phyloP scores from a whole-genome alignment of 306 rosid genomes.

The Leucaena leucocephala region DNA sequence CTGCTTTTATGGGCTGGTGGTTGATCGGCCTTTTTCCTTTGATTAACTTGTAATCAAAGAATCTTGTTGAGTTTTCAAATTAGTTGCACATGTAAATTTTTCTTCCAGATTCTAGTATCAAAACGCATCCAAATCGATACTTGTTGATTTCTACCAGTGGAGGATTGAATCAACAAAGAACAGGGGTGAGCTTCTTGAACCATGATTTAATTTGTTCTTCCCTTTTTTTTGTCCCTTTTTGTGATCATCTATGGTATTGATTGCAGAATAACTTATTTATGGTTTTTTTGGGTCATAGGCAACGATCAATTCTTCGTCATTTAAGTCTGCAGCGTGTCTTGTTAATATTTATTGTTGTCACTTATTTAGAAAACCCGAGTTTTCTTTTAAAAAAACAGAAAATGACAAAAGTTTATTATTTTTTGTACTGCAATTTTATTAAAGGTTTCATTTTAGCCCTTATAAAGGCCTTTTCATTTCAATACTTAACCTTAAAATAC shows the following conservation, averaged over 20 bases:
- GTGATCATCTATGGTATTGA: too few relatives aligned
- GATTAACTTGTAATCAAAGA: not conserved
- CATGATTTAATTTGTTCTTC: not conserved
- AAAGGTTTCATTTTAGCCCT: too few relatives aligned
- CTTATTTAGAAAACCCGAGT: too few relatives aligned
- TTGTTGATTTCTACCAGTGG: conserved; percentile 86
- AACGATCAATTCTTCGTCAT: not conserved
- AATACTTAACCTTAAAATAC: too few relatives aligned
- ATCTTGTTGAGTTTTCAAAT: conserved; percentile 14
- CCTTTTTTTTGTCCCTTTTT: not conserved
- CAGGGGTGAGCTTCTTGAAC: conserved; percentile 67
- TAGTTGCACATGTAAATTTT: not conserved
- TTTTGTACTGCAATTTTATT: too few relatives aligned
- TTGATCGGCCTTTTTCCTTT: not conserved
- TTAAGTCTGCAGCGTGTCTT: not conserved
- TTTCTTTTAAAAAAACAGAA: too few relatives aligned
- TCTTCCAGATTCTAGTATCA: conserved; percentile 63
- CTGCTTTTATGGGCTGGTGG: not conserved
- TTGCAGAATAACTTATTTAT: not conserved
- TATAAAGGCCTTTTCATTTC: too few relatives aligned
- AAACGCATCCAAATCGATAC: conserved; percentile 68
- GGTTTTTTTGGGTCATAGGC: too few relatives aligned
- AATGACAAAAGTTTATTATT: too few relatives aligned
- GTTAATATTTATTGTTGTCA: not conserved
- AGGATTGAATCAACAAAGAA: conserved; percentile 96